Conservation (phyloP, 495 filamentous ascomycete genomes). For the Neurospora sp. region DNA sequence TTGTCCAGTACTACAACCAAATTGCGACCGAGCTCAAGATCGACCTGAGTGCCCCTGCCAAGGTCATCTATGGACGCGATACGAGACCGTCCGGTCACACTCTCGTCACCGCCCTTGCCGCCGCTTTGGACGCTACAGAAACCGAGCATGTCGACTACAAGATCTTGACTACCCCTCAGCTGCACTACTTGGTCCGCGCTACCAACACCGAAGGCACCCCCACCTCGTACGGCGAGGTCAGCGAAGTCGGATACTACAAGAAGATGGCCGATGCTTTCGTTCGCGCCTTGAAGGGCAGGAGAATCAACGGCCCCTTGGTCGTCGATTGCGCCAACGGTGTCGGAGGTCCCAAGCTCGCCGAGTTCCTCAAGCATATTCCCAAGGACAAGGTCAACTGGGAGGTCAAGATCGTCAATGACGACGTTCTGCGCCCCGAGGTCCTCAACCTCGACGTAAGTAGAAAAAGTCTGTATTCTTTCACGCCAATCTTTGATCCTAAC, state of each 20-base stretch:
- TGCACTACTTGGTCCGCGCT: slow-evolving; percentile 93
- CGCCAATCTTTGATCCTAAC: not conserved
- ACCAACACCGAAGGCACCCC: slow-evolving; percentile 80
- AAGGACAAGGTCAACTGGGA: slow-evolving; percentile 55
- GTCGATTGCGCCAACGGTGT: slow-evolving; percentile 98
- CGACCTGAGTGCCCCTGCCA: slow-evolving; percentile 56
- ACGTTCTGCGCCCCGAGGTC: slow-evolving; percentile 76
- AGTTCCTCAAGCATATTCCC: slow-evolving; percentile 77
- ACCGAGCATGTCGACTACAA: slow-evolving; percentile 72
- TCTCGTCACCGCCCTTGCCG: slow-evolving; percentile 65
- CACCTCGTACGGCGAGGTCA: slow-evolving; percentile 76
- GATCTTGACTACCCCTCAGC: slow-evolving; percentile 85
- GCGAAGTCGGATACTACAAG: slow-evolving; percentile 87
- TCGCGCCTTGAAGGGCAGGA: slow-evolving; percentile 65
- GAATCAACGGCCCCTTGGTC: slow-evolving; percentile 56
- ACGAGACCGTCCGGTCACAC: slow-evolving; percentile 84
- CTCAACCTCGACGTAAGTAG: slow-evolving; percentile 73
- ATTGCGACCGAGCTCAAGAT: slow-evolving; percentile 65
- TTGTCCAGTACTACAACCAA: slow-evolving; percentile 64
- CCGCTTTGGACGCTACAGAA: slow-evolving; percentile 64
- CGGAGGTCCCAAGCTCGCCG: slow-evolving; percentile 80
- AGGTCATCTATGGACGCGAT: slow-evolving; percentile 84
- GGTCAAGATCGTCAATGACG: slow-evolving; percentile 83
- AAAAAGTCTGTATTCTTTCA: not conserved
- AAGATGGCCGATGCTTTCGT: slow-evolving; percentile 77